phyloP scores from a whole-genome alignment of 768 basidiomycete species.

The Amanita subjunquillea region DNA sequence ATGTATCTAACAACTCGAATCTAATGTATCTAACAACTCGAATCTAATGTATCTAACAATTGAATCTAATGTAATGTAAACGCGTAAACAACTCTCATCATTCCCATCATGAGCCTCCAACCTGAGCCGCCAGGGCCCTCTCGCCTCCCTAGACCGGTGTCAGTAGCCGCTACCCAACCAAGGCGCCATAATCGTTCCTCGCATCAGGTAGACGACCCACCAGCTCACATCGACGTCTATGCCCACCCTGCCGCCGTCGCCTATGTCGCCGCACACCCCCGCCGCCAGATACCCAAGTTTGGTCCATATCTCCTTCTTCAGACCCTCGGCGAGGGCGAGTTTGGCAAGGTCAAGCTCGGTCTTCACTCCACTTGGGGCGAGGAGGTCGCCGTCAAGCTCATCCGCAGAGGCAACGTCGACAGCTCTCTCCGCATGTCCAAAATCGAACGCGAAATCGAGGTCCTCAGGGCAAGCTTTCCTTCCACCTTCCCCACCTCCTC shows the following conservation, averaged over 20 bases:
- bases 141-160: slow-evolving; percentile 46
- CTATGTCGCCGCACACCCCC: slow-evolving; percentile 74
- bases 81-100: not conserved
- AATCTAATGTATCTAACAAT: no score
- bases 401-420: slow-evolving; percentile 87
- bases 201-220: slow-evolving; percentile 38
- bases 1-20: no score
- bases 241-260: slow-evolving; percentile 77
- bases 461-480: slow-evolving; percentile 63
- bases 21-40: no score
- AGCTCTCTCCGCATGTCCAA: slow-evolving; percentile 81
- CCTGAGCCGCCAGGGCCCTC: slow-evolving; percentile 25
- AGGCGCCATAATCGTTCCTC: slow-evolving; percentile 60
- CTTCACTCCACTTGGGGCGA: slow-evolving; percentile 90
- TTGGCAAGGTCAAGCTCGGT: slow-evolving; percentile 98
- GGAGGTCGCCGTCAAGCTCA: slow-evolving; percentile 98
- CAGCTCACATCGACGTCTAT: slow-evolving; percentile 63
- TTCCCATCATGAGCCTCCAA: slow-evolving; percentile 16
- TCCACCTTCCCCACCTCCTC: not conserved
- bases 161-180: slow-evolving; percentile 41
- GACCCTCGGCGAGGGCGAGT: slow-evolving; percentile 96
- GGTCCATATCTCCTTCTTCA: slow-evolving; percentile 94
- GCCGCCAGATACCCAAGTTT: slow-evolving; percentile 85
- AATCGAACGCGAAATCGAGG: slow-evolving; percentile 96
- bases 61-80: no score